Evolutionary conservation across 495 filamentous ascomycete species (phyloP).

Genomic region (Durotheca rogersii): DNA sequence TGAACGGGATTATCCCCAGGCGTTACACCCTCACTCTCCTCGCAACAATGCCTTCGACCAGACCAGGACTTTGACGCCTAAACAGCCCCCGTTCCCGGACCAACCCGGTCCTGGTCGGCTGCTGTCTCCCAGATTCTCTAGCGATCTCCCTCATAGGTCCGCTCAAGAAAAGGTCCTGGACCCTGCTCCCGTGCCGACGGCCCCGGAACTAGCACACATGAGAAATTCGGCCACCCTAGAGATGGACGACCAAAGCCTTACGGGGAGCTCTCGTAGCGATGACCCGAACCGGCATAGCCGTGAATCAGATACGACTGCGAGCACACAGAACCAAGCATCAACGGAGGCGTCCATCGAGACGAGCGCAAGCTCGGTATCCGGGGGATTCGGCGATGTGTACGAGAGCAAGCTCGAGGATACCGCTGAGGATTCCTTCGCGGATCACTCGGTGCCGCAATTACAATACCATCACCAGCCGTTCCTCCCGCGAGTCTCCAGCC

Average conservation of each 20-base stretch:
- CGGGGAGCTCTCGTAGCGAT: constrained; percentile 33
- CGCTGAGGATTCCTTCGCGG: constrained; percentile 45
- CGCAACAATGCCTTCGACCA: constrained; percentile 22
- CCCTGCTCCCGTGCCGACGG: constrained; percentile 10
- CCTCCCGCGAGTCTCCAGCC: constrained; percentile 43
- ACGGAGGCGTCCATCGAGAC: constrained; percentile 49
- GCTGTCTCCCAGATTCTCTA: constrained; percentile 18
- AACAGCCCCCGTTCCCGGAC: constrained; percentile 10
- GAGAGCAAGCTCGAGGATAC: constrained; percentile 45
- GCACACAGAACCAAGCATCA: constrained; percentile 47
- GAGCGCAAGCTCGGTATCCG: constrained; percentile 51
- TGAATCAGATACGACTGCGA: constrained; percentile 49
- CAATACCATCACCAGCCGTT: constrained; percentile 57
- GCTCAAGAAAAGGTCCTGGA: constrained; percentile 22
- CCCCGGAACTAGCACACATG: constrained; percentile 14
- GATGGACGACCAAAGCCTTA: constrained; percentile 36
- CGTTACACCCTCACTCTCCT: constrained; percentile 39
- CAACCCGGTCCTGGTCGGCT: too few species aligned
- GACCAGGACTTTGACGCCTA: constrained; percentile 20
- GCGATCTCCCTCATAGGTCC: constrained; percentile 38
- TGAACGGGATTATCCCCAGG: constrained; percentile 39
- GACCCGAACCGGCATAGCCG: constrained; percentile 47
- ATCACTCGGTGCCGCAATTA: constrained; percentile 51
- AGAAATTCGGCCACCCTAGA: constrained; percentile 26
- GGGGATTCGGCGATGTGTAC: constrained; percentile 44